Evolutionary conservation across 192 early-diverging fungal genomes (phyloP), one percentile per base, ranked within the genome.

Genomic region (Lunasporangiospora selenospora): DNA sequence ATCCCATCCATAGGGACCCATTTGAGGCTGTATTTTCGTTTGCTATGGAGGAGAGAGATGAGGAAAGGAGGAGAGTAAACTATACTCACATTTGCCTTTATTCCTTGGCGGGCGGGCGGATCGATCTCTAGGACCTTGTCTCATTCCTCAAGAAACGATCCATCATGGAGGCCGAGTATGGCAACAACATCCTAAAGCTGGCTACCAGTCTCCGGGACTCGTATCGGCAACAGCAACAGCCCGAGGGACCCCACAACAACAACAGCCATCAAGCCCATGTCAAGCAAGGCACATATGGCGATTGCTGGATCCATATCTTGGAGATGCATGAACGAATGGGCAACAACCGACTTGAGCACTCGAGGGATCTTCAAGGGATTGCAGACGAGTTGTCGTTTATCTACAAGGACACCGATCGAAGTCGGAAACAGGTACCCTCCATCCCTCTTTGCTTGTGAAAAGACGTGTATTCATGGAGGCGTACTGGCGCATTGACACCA

Each of bases 101-200:
- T n/a, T n/a, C n/a, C n/a, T n/a, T n/a, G n/a, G n/a, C n/a, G n/a
- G n/a, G n/a, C n/a, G n/a, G n/a, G n/a, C n/a, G n/a, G n/a, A n/a
- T n/a, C n/a, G n/a, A n/a, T n/a, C n/a, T n/a, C 15, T 57, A 89
- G 85, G 90, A 98, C 59, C 80, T 89, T 12, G 80, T 87, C 3
- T 47, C 69, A 0, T 97, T 98, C 58, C 77, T 99, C 16, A 92
- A 90, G 58, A 93, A 88, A 56, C 85, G 97, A n/a, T 92, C 97
- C 2, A 64, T 80, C 5, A 90, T 97, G 33, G 97, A 99, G 64
- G 95, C 94, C 48, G 93, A 96, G 36, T 97, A 99, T 73, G 91
- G 88, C 21, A 81, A 87, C 38, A 79, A 82, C 38, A 82, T 98
- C 80, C 77, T 87, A 32, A 95, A 94, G 59, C 77, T 96, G 0